Conservation (phyloP, 768 basidiomycete species). For the Grammothele lineata region DNA sequence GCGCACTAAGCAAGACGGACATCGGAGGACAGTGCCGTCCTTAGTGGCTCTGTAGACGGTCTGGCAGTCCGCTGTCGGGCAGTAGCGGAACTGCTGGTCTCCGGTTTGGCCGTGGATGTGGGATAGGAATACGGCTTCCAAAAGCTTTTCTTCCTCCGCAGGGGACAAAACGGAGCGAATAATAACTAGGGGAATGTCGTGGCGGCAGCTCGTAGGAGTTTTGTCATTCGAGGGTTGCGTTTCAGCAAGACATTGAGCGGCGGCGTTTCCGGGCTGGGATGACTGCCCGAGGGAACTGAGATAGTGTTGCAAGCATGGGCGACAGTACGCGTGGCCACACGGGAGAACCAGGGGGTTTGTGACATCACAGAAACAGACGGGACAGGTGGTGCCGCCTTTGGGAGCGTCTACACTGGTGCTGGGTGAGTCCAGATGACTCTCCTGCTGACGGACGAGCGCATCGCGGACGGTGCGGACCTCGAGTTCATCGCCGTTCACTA, state of each 20-base stretch:
- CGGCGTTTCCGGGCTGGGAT: conserved; percentile 15
- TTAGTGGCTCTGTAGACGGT: conserved; percentile 37
- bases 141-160: conserved; percentile 34
- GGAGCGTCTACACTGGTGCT: not conserved
- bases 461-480: conserved; percentile 10
- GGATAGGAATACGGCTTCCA: conserved; percentile 39
- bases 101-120: conserved; percentile 37
- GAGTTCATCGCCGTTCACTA: conserved; percentile 34
- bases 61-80: conserved; percentile 48
- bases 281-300: conserved; percentile 3
- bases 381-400: too few relatives aligned
- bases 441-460: not conserved
- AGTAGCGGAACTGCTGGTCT: conserved; percentile 50
- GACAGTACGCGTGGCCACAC: conserved; percentile 54
- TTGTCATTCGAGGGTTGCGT: conserved; percentile 4
- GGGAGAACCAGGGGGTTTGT: conserved; percentile 20
- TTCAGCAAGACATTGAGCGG: conserved; percentile 37
- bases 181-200: conserved; percentile 34
- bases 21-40: conserved; percentile 28
- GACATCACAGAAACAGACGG: conserved; percentile 26
- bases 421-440: too few relatives aligned
- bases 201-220: conserved; percentile 23
- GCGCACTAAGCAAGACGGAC: conserved; percentile 31
- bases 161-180: conserved; percentile 32
- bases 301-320: conserved; percentile 39